Conservation (phyloP, 306 rosid species). For the Casuarina cunninghamiana region DNA sequence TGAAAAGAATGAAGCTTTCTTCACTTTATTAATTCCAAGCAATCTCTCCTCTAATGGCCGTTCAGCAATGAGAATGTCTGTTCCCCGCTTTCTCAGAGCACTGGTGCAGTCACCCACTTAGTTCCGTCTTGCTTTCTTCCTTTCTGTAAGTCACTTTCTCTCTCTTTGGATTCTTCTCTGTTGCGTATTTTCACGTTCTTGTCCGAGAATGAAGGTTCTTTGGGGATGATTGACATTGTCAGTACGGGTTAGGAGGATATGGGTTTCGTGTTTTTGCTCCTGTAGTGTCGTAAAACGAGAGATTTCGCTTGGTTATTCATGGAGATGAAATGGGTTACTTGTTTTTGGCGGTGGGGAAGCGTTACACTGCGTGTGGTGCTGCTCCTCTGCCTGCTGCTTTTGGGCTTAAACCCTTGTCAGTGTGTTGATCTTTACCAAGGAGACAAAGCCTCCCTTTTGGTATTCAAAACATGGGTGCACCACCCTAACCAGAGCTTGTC, state of each 20-base stretch:
- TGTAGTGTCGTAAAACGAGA: slow-evolving; percentile 9
- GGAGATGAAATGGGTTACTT: slow-evolving; percentile 41
- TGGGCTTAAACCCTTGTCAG: slow-evolving; percentile 35
- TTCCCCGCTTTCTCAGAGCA: not conserved
- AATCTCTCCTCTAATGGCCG: not conserved
- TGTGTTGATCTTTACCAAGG: slow-evolving; percentile 59
- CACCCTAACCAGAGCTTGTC: slow-evolving; percentile 67
- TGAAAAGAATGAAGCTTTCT: not conserved
- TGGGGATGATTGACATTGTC: not conserved
- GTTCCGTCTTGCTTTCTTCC: slow-evolving; percentile 6
- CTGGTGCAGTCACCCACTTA: not conserved
- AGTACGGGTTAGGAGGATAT: slow-evolving; percentile 4
- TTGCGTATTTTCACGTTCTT: not conserved
- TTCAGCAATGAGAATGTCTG: slow-evolving; percentile 10
- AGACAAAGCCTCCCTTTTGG: slow-evolving; percentile 62
- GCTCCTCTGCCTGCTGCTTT: slow-evolving; percentile 41
- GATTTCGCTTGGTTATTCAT: slow-evolving; percentile 31
- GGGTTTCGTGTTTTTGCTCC: slow-evolving; percentile 23
- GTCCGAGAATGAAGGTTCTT: not conserved
- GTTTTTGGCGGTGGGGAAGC: slow-evolving; percentile 19
- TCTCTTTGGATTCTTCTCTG: not conserved
- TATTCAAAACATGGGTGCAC: slow-evolving; percentile 50
- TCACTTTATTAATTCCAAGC: not conserved
- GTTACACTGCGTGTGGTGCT: slow-evolving; percentile 33
- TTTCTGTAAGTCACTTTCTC: slow-evolving; percentile 28